phyloP scores from a whole-genome alignment of 805 yeast genomes.

The Myxozyma lipomycoides region DNA sequence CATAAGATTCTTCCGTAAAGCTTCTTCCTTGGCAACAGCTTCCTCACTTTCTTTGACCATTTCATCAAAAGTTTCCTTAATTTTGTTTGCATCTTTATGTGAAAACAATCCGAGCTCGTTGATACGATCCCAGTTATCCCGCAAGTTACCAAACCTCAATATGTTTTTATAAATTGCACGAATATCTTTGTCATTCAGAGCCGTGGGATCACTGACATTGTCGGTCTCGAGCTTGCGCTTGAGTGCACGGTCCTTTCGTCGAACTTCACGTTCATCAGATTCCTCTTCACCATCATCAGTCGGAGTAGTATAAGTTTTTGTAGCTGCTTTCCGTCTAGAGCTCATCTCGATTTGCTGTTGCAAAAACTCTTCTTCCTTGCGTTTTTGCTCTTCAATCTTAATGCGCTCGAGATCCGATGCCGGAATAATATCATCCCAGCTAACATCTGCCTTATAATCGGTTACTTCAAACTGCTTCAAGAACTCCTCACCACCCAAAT shows the following conservation, averaged over 20 bases:
- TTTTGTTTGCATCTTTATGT: conserved; percentile 72
- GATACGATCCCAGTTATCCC: conserved; percentile 70
- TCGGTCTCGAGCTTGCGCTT: conserved; percentile 35
- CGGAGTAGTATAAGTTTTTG: conserved; percentile 37
- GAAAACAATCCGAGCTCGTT: conserved; percentile 87
- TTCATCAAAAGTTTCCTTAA: conserved; percentile 73
- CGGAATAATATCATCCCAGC: conserved; percentile 99
- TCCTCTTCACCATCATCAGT: conserved; percentile 42
- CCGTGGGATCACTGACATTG: conserved; percentile 45
- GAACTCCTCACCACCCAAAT: conserved; percentile 96
- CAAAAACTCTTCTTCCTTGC: conserved; percentile 78
- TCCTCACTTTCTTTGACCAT: conserved; percentile 59
- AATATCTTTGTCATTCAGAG: conserved; percentile 76
- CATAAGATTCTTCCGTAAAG: conserved; percentile 43
- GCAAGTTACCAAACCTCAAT: conserved; percentile 73
- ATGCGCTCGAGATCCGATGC: conserved; percentile 83
- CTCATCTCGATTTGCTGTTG: conserved; percentile 87
- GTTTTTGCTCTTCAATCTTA: conserved; percentile 85
- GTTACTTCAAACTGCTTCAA: conserved; percentile 96
- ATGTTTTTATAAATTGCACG: conserved; percentile 82
- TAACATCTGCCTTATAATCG: conserved; percentile 88
- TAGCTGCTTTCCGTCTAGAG: conserved; percentile 61
- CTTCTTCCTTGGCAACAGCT: conserved; percentile 61
- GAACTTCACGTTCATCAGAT: conserved; percentile 39
- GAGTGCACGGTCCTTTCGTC: conserved; percentile 41